These are phyloP conservation scores for Arthromyces matolae DNA, from an alignment of 768 basidiomycete genomes.

Conservation along the genomic window DNA sequence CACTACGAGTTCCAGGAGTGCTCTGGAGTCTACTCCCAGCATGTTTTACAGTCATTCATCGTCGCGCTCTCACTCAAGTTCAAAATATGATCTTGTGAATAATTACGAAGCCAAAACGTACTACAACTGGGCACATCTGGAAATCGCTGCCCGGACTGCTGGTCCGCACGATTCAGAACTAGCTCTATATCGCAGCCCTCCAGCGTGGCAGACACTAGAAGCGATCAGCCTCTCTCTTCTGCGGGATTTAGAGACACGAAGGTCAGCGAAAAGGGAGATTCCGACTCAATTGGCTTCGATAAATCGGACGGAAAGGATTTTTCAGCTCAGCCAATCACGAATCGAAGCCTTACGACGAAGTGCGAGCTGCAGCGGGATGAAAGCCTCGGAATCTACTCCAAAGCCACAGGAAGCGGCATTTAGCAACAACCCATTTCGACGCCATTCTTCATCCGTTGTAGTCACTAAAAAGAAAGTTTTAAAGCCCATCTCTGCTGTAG, in stretches of 20 bases:
- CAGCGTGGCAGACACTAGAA: slow-evolving; percentile 30
- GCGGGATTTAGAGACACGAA: neutral
- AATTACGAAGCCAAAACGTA: slow-evolving; percentile 12
- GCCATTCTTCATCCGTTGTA: slow-evolving; percentile 5
- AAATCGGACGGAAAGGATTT: slow-evolving; percentile 11
- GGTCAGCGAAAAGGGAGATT: neutral
- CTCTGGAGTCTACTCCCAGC: slow-evolving; percentile 7
- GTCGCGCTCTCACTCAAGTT: neutral
- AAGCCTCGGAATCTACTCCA: neutral
- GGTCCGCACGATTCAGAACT: slow-evolving; percentile 20
- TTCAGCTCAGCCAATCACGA: slow-evolving; percentile 11
- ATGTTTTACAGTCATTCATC: slow-evolving; percentile 17
- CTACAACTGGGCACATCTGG: slow-evolving; percentile 11
- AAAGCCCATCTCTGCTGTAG: slow-evolving; percentile 25
- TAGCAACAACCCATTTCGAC: slow-evolving; percentile 19
- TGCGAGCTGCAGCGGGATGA: slow-evolving; percentile 3
- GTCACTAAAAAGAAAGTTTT: slow-evolving; percentile 13
- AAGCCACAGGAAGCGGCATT: neutral
- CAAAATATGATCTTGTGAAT: slow-evolving; percentile 11
- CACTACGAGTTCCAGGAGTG: too few relatives aligned
- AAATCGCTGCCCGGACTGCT: neutral
- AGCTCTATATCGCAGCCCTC: slow-evolving; percentile 36
- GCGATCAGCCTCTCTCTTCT: slow-evolving; percentile 5
- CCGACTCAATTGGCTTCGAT: slow-evolving; percentile 1
- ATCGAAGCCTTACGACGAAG: slow-evolving; percentile 13